Evolutionary conservation across 352 stramenopile genomes (phyloP).

Genomic region (Globisporangium parvum): DNA sequence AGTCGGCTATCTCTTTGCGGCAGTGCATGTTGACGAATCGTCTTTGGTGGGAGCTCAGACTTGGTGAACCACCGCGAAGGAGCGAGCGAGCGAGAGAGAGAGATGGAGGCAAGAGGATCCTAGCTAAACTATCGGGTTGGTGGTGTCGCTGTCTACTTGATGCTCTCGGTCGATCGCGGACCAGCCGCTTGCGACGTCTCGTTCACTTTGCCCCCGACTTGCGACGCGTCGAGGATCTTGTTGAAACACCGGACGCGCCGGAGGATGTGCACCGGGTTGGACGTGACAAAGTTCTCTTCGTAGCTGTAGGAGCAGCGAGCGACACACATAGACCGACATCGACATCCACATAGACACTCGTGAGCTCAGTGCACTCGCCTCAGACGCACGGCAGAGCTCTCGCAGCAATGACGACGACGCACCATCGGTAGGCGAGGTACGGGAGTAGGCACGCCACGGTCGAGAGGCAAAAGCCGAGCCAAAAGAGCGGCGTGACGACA

Average conservation of each 20-base stretch:
- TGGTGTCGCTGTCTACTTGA: conserved; percentile 1
- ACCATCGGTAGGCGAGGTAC: conserved; percentile 67
- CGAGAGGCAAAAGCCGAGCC: conserved; percentile 50
- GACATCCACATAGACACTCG: background rate
- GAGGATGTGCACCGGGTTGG: conserved; percentile 71
- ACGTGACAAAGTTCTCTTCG: conserved; percentile 68
- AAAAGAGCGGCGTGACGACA: conserved; percentile 37
- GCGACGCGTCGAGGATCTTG: conserved; percentile 61
- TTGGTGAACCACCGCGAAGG: too few species aligned
- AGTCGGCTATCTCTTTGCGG: too few species aligned
- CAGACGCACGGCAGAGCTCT: background rate
- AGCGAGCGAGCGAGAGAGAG: too few species aligned
- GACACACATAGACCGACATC: too few species aligned
- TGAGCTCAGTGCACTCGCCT: background rate
- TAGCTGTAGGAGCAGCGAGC: too few species aligned
- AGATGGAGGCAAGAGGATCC: background rate
- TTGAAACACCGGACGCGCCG: conserved; percentile 63
- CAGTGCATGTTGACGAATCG: too few species aligned
- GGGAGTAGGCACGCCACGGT: conserved; percentile 43
- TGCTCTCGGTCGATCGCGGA: conserved; percentile 2
- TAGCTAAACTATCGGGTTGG: background rate
- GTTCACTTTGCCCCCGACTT: conserved; percentile 18
- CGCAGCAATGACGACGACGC: background rate
- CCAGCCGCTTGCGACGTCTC: conserved; percentile 10
- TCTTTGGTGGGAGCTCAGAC: too few species aligned